Evolutionary conservation across 805 yeast species (phyloP).

Genomic region (Candida methanosorbosa): DNA sequence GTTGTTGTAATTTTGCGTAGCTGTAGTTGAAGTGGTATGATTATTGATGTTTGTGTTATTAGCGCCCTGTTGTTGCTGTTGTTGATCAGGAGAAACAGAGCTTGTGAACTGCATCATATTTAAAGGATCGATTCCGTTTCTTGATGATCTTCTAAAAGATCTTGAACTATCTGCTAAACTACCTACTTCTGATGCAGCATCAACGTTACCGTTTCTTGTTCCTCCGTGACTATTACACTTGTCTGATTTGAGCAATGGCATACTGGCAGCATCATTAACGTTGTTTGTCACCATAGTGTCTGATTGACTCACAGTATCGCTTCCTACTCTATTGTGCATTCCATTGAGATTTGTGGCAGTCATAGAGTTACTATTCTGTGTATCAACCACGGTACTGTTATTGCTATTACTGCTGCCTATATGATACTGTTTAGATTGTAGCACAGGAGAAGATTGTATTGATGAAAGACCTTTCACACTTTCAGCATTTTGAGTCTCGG

Average conservation of each 20-base stretch:
- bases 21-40: not conserved
- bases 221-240: not conserved
- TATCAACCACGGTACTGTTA: not conserved
- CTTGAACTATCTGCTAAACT: not conserved
- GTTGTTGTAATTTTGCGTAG: no score
- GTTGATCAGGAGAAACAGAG: no score
- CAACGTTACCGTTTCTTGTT: not conserved
- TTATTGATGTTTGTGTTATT: not conserved
- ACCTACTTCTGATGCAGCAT: not conserved
- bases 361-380: not conserved
- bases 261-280: slow-evolving; percentile 8
- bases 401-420: not conserved
- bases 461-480: no score
- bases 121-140: slow-evolving; percentile 7
- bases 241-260: not conserved
- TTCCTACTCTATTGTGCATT: no score
- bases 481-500: no score
- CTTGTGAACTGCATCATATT: slow-evolving; percentile 1
- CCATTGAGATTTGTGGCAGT: slow-evolving; percentile 8
- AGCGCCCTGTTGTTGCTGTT: slow-evolving; percentile 2
- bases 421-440: slow-evolving; percentile 7
- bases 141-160: not conserved
- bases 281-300: slow-evolving; percentile 10
- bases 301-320: slow-evolving; percentile 11
- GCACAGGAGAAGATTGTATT: slow-evolving; percentile 5